phyloP scores from a whole-genome alignment of 768 basidiomycete genomes.

The Russula virescens region DNA sequence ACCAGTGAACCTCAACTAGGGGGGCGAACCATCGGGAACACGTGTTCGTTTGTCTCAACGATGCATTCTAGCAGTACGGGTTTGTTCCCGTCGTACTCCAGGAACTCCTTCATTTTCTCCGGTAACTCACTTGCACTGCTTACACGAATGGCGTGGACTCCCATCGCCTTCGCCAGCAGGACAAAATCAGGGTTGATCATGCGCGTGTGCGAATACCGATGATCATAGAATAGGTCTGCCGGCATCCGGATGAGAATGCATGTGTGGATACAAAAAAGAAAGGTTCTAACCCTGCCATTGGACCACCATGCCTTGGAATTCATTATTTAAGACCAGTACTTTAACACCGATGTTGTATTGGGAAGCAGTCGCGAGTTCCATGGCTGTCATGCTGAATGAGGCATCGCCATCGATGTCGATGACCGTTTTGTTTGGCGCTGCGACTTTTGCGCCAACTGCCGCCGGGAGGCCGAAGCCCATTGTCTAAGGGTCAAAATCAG shows the following conservation, averaged over 20 bases:
- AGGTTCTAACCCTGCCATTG: slow-evolving; percentile 90
- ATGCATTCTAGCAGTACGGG: slow-evolving; percentile 90
- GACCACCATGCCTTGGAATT: slow-evolving; percentile 98
- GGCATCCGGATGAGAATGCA: not conserved
- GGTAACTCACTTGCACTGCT: slow-evolving; percentile 68
- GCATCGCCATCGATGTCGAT: slow-evolving; percentile 98
- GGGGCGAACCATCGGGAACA: slow-evolving; percentile 77
- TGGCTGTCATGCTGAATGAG: slow-evolving; percentile 98
- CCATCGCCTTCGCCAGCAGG: slow-evolving; percentile 83
- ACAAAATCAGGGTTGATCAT: slow-evolving; percentile 98
- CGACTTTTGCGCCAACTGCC: slow-evolving; percentile 96
- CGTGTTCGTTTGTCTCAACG: slow-evolving; percentile 80
- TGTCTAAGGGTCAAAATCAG: slow-evolving; percentile 46
- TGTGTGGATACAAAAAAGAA: not conserved
- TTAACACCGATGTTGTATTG: slow-evolving; percentile 94
- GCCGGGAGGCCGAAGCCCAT: slow-evolving; percentile 98
- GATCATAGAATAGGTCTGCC: slow-evolving; percentile 89
- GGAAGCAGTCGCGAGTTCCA: slow-evolving; percentile 94
- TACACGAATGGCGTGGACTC: slow-evolving; percentile 85
- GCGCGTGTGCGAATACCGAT: slow-evolving; percentile 91
- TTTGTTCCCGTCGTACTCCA: slow-evolving; percentile 84
- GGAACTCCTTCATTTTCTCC: slow-evolving; percentile 96
- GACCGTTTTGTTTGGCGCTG: slow-evolving; percentile 87
- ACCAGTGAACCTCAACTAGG: slow-evolving; percentile 10
- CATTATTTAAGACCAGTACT: slow-evolving; percentile 88